These are phyloP conservation scores for Globisporangium uncinulatum DNA, from an alignment of 352 stramenopile genomes.

Conservation along the genomic window DNA sequence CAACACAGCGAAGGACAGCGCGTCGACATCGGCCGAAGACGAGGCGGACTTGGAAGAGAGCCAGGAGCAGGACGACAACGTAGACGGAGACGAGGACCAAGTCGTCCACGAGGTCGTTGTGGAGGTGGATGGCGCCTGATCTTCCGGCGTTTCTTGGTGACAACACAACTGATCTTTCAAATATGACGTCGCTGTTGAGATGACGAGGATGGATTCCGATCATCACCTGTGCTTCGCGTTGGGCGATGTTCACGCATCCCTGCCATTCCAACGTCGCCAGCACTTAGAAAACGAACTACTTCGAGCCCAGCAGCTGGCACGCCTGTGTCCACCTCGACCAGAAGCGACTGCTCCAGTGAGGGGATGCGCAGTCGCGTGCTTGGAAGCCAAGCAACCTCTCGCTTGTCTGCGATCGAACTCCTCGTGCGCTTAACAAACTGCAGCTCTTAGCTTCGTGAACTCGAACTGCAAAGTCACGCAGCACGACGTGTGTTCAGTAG, in stretches of 20 bases:
- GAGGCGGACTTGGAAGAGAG: constrained; percentile 8
- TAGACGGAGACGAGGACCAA: constrained; percentile 6
- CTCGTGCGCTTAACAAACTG: not conserved
- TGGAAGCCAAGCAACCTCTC: too few relatives aligned
- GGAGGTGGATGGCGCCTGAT: not conserved
- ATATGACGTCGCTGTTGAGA: too few relatives aligned
- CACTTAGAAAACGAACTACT: constrained; percentile 21
- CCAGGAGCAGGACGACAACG: constrained; percentile 12
- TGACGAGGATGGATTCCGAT: too few relatives aligned
- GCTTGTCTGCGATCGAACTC: not conserved
- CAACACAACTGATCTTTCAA: not conserved
- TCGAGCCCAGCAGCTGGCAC: constrained; percentile 18
- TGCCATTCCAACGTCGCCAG: constrained; percentile 11
- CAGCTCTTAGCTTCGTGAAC: constrained; percentile 24
- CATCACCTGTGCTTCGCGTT: not conserved
- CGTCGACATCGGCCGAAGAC: not conserved
- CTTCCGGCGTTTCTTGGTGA: not conserved
- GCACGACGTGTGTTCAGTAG: constrained; percentile 20
- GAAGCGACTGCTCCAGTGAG: constrained; percentile 10
- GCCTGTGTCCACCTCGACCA: constrained; percentile 13
- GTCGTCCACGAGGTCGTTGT: constrained; percentile 12
- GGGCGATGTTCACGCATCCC: not conserved
- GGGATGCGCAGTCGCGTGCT: not conserved
- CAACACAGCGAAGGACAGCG: not conserved
- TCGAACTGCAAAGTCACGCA: constrained; percentile 23